These are phyloP conservation scores for Suillus fuscotomentosus DNA, from an alignment of 768 basidiomycete species.

Conservation along the genomic window DNA sequence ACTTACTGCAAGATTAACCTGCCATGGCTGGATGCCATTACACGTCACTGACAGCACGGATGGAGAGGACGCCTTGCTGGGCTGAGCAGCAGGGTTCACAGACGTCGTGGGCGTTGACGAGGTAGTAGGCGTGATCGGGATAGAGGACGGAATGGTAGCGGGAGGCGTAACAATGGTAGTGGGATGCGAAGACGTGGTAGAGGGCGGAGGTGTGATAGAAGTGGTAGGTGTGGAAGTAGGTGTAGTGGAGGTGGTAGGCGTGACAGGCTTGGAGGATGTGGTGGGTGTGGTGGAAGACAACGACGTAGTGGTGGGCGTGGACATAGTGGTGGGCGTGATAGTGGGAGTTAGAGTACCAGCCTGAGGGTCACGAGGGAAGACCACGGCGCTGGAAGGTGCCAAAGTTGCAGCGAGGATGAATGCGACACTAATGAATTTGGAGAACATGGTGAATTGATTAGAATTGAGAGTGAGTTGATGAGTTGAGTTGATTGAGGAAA, in stretches of 20 bases:
- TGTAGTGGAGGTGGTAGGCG: no score
- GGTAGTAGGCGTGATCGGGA: neutral
- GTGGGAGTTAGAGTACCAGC: neutral
- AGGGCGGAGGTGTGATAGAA: no score
- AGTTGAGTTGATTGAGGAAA: neutral
- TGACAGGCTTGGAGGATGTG: neutral
- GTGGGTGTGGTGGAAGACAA: neutral
- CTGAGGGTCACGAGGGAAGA: neutral
- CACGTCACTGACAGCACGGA: neutral
- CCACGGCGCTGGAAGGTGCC: neutral
- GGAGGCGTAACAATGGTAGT: no score
- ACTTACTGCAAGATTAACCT: conserved; percentile 19
- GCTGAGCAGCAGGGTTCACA: neutral
- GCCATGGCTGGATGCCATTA: conserved; percentile 18
- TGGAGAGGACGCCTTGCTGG: neutral
- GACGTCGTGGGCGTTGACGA: neutral
- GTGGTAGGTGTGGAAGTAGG: no score
- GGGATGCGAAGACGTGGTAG: no score
- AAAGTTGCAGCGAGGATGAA: neutral
- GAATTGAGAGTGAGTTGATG: neutral
- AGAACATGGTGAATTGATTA: neutral
- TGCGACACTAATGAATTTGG: neutral
- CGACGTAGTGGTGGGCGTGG: neutral
- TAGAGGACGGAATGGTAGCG: neutral
- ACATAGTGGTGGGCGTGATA: neutral